Conservation (phyloP, 768 basidiomycete genomes). For the Lentinula boryana region DNA sequence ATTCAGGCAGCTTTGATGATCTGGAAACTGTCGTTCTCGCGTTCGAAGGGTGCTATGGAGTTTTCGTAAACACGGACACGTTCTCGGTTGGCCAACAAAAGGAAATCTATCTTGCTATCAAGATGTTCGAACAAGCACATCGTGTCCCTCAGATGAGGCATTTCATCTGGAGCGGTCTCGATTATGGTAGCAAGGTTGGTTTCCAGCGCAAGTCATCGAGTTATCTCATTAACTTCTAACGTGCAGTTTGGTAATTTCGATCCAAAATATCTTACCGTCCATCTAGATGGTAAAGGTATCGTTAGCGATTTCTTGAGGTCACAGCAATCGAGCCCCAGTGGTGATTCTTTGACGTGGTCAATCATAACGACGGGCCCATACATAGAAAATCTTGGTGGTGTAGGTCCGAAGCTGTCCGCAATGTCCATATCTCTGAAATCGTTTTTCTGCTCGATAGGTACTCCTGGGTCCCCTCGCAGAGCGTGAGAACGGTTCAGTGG, state of each 20-base stretch:
- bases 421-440: background rate
- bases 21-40: constrained; percentile 21
- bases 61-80: constrained; percentile 12
- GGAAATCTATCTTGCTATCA: constrained; percentile 2
- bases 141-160: constrained; percentile 1
- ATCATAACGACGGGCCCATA: constrained; percentile 33
- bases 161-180: constrained; percentile 6
- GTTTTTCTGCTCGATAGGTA: constrained; percentile 9
- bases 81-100: constrained; percentile 6
- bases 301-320: constrained; percentile 31
- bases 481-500: constrained; percentile 30
- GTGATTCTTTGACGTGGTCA: constrained; percentile 26
- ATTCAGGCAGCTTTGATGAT: constrained; percentile 27
- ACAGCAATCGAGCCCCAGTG: constrained; percentile 26
- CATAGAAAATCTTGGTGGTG: constrained; percentile 35
- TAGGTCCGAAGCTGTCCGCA: constrained; percentile 12
- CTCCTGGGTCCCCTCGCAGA: constrained; percentile 29
- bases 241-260: constrained; percentile 2
- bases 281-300: constrained; percentile 36
- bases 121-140: constrained; percentile 6
- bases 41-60: constrained; percentile 26
- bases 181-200: constrained; percentile 6
- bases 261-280: constrained; percentile 26
- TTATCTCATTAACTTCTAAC: background rate
- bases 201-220: background rate